Evolutionary conservation across 148 eudicot species (phyloP), one percentile per base, ranked within the genome.

Genomic region (Camellia japonica): DNA sequence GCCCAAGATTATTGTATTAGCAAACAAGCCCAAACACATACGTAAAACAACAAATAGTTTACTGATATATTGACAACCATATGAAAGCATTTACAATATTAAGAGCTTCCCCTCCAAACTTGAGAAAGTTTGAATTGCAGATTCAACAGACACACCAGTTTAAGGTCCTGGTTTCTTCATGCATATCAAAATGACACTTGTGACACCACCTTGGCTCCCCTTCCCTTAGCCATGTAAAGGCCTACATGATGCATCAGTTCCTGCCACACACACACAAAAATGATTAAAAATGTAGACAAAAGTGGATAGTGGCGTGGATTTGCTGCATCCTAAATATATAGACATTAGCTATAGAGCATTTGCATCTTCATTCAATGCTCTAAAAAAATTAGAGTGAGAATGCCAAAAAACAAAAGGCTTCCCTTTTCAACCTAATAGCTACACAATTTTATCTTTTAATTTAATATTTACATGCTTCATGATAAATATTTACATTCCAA

Each of bases 221-320:
- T 94, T 78, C 91, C 90, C 82, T 86, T 86, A 56, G 98, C 97
- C 78, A 94, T 84, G 84, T 94, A 94, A 44, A 94, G 93, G 62
- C 93, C 98, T 69, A 92, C 78, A 71, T 94, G 98, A 83, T 92
- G 98, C 97, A 92, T 94, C 68, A 94, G 73, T 66, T 91, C 97
- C 98, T 94, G 89, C 71, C 79, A 80, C 46, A 66, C 38, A 38
- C 46, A 54, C 16, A 83, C 30, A 30, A 47, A 41, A 16, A 44
- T 52, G 10, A 30, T 30, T 30, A 30, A 30, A 30, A 30, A 30
- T 10, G 55, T 43, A 18, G 2, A 68, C 49, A 66, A 66, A 47
- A 38, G 1, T 66, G 70, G 46, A 6, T 41, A 16, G 70, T 41
- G 6, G n/a, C 41, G n/a, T 68, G 71, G 49, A 7, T 49, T 49